Evolutionary conservation across 2,329 filamentous ascomycete species (phyloP).

Genomic region (Coleophoma crateriformis): DNA sequence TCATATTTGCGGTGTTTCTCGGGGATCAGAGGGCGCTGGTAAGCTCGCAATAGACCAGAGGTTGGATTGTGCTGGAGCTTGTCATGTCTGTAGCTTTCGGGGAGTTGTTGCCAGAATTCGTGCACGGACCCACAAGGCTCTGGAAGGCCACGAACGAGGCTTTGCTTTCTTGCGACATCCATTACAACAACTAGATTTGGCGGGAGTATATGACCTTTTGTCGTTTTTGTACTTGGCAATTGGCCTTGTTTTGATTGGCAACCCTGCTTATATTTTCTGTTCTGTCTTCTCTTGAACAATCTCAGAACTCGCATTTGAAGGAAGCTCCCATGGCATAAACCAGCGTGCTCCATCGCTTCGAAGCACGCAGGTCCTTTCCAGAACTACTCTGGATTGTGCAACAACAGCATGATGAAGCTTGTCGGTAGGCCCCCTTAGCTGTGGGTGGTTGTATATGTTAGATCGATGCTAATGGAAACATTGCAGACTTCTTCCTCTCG

Average conservation of each 20-base stretch:
- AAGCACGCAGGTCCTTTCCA: neutral
- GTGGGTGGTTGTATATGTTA: too few relatives aligned
- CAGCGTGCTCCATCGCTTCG: too few relatives aligned
- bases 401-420: conserved; percentile 15
- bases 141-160: conserved; percentile 4
- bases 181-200: too few relatives aligned
- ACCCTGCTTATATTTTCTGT: too few relatives aligned
- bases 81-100: neutral
- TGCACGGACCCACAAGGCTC: conserved; percentile 13
- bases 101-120: conserved; percentile 10
- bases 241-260: too few relatives aligned
- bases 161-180: neutral
- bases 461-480: neutral
- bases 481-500: conserved; percentile 40
- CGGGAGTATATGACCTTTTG: too few relatives aligned
- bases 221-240: too few relatives aligned
- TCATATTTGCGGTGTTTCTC: conserved; percentile 43
- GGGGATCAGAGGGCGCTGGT: too few relatives aligned
- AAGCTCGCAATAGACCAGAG: neutral
- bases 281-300: too few relatives aligned
- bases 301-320: too few relatives aligned
- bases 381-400: neutral
- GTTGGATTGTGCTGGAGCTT: neutral
- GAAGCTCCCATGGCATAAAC: too few relatives aligned
- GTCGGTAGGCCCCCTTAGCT: conserved; percentile 10